Evolutionary conservation across 345 rosid species (phyloP).

Genomic region (Geranium rotundifolium): DNA sequence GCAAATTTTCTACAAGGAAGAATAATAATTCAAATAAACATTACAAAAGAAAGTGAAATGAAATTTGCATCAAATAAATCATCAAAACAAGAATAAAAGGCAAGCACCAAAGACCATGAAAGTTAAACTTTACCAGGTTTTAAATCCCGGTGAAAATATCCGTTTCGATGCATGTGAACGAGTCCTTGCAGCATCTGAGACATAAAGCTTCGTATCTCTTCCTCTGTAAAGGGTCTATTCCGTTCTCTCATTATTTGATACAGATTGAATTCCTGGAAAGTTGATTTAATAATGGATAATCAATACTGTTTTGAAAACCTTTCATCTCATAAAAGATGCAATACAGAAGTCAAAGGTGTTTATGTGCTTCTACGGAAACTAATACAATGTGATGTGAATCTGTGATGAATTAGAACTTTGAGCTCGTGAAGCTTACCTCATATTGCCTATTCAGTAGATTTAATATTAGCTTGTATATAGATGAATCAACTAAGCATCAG

Average conservation of each 20-base stretch:
- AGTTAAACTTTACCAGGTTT: slow-evolving; percentile 60
- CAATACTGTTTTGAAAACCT: slow-evolving; percentile 1
- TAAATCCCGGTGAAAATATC: slow-evolving; percentile 83
- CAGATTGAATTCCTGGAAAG: slow-evolving; percentile 60
- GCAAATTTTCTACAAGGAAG: slow-evolving; percentile 55
- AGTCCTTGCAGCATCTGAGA: slow-evolving; percentile 87
- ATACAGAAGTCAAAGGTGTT: neutral
- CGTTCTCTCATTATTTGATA: slow-evolving; percentile 76
- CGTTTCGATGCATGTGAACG: slow-evolving; percentile 73
- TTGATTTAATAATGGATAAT: slow-evolving; percentile 3
- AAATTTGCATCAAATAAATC: neutral
- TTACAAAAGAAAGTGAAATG: slow-evolving; percentile 3
- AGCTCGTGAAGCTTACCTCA: neutral
- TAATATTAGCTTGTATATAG: neutral
- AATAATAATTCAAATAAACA: slow-evolving; percentile 4
- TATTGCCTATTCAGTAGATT: neutral
- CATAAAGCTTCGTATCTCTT: slow-evolving; percentile 59
- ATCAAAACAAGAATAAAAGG: slow-evolving; percentile 3
- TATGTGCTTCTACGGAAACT: too few species aligned
- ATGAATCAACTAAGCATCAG: neutral
- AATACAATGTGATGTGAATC: too few species aligned
- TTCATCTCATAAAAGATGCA: neutral
- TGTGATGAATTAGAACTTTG: neutral
- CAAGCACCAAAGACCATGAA: neutral
- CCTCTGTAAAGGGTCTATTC: slow-evolving; percentile 57